These are phyloP conservation scores for Monascus purpureus DNA, from an alignment of 495 filamentous ascomycete species.

Conservation along the genomic window DNA sequence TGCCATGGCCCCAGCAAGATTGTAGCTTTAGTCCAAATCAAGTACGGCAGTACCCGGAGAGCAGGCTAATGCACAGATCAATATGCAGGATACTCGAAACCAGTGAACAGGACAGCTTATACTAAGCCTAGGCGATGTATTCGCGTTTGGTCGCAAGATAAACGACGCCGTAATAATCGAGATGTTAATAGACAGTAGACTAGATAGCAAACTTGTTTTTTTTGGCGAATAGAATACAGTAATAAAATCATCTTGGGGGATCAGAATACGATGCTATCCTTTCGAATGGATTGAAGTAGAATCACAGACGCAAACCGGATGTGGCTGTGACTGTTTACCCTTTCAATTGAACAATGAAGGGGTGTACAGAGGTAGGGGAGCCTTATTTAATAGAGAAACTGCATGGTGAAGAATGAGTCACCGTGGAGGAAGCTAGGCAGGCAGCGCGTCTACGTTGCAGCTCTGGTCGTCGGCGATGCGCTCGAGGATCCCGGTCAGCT, in stretches of 20 bases:
- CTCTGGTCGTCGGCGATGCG: too few relatives aligned
- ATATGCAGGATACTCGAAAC: constrained; percentile 1
- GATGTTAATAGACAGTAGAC: constrained; percentile 1
- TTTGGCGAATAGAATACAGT: constrained; percentile 4
- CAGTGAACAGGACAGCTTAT: constrained; percentile 6
- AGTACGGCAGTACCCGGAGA: too few relatives aligned
- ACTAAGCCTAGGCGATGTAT: constrained; percentile 3
- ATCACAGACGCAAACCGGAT: too few relatives aligned
- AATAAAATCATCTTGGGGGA: constrained; percentile 12
- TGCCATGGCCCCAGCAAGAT: constrained; percentile 72
- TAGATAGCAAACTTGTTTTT: constrained; percentile 2
- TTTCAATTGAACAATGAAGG: too few relatives aligned
- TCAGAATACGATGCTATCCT: not conserved
- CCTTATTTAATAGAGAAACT: not conserved
- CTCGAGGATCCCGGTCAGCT: too few relatives aligned
- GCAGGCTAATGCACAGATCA: too few relatives aligned
- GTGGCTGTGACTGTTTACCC: too few relatives aligned
- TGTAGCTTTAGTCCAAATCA: too few relatives aligned
- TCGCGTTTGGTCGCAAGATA: not conserved
- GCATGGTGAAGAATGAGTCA: not conserved
- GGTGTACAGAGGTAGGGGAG: not conserved
- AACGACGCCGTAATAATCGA: constrained; percentile 3
- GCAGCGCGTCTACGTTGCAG: too few relatives aligned
- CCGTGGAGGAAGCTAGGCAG: too few relatives aligned
- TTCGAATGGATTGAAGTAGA: not conserved